Conservation (phyloP, 2,329 filamentous ascomycete species). For the Arthrobotrys megalospora region DNA sequence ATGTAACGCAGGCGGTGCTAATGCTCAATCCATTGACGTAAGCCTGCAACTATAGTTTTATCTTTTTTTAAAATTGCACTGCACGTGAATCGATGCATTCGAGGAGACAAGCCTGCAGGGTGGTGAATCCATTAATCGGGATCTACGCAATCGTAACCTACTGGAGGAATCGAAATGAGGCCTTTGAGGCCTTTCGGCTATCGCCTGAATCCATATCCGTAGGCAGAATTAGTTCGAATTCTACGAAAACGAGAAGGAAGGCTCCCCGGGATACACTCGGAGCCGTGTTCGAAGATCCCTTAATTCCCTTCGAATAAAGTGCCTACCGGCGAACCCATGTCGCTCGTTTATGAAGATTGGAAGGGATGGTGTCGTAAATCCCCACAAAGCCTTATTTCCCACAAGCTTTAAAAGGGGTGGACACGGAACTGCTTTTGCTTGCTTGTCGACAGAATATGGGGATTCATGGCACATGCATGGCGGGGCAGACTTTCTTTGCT, state of each 20-base stretch:
- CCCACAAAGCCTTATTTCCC: slow-evolving; percentile 21
- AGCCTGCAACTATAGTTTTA: slow-evolving; percentile 1
- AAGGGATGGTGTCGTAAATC: slow-evolving; percentile 16
- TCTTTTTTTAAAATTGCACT: slow-evolving; percentile 30
- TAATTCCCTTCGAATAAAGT: slow-evolving; percentile 59
- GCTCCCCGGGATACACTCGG: slow-evolving; percentile 11
- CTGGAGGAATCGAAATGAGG: slow-evolving; percentile 6
- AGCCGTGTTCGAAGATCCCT: slow-evolving; percentile 44
- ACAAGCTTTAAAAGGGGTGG: slow-evolving; percentile 40
- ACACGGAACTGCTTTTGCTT: not conserved
- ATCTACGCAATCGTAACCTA: slow-evolving; percentile 13
- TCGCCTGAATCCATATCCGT: slow-evolving; percentile 34
- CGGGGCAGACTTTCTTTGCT: slow-evolving; percentile 14
- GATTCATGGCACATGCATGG: slow-evolving; percentile 10
- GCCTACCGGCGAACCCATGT: slow-evolving; percentile 14
- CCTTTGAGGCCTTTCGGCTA: slow-evolving; percentile 25
- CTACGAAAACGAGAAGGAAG: not conserved
- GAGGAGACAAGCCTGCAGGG: not conserved
- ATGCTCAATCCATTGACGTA: slow-evolving; percentile 26
- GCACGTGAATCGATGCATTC: slow-evolving; percentile 22
- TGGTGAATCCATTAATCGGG: slow-evolving; percentile 2
- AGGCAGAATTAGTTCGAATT: slow-evolving; percentile 24
- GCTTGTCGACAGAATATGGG: slow-evolving; percentile 16
- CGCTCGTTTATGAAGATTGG: slow-evolving; percentile 40
- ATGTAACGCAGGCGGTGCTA: slow-evolving; percentile 23